Conservation (phyloP, 306 rosid species). For the Lathyrus oleraceus region DNA sequence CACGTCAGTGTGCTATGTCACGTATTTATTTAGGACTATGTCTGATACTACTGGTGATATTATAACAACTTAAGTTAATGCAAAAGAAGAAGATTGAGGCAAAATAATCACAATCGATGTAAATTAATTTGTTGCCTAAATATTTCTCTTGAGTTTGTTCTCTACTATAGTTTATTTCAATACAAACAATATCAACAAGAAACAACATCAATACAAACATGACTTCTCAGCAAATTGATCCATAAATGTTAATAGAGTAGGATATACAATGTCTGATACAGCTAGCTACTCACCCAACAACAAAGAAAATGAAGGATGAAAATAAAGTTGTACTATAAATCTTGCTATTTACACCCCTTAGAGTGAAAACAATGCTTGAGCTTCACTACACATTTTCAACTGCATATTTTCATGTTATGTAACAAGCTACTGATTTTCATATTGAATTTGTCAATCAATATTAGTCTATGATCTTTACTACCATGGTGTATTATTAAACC, state of each 20-base stretch:
- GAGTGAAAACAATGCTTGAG: background rate
- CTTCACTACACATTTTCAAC: background rate
- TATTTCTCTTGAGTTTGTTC: too few relatives aligned
- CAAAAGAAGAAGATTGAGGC: too few relatives aligned
- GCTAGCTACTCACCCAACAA: conserved; percentile 3
- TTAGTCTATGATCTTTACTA: background rate
- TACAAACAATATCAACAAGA: too few relatives aligned
- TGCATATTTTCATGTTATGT: background rate
- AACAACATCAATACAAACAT: background rate
- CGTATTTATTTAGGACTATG: too few relatives aligned
- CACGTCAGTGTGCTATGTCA: too few relatives aligned
- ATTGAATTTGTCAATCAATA: background rate
- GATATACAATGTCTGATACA: background rate
- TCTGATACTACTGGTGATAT: too few relatives aligned
- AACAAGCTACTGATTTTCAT: background rate
- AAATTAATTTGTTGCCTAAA: too few relatives aligned
- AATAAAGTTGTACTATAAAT: conserved; percentile 17
- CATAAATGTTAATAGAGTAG: conserved; percentile 23
- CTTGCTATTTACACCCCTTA: conserved; percentile 1
- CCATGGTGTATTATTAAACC: background rate
- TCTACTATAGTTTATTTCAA: too few relatives aligned
- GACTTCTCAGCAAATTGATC: conserved; percentile 10
- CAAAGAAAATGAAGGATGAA: background rate
- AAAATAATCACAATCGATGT: too few relatives aligned
- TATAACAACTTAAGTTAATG: too few relatives aligned